Evolutionary conservation across 495 filamentous ascomycete species (phyloP), one percentile per base, ranked within the genome.

Genomic region (Beverwykella pulmonaria): DNA sequence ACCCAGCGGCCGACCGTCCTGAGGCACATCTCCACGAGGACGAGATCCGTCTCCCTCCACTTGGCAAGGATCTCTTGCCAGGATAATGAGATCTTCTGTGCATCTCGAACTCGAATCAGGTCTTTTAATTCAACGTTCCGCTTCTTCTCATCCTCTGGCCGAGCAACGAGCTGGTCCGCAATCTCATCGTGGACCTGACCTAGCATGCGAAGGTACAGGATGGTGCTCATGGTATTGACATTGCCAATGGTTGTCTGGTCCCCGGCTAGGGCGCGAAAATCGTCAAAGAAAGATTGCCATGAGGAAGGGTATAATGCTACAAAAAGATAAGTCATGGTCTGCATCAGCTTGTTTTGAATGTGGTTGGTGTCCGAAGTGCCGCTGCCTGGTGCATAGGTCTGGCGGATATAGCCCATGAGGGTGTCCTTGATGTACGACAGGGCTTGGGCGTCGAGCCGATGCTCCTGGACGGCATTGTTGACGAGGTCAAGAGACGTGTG

Each of bases 331-430:
- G 94, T 99, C 46, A 98, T 78, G 32, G 93, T 96, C 77, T 99
- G 94, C 26, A 92, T 90, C 64, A 98, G 88, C 77, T 99, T 99
- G 77, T 98, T 99, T 78, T 98, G 95, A 30, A 99, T 88, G 67
- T 83, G 82, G 34, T 86, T 68, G 10, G 87, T 82, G 75, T 97
- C 93, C 61, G 82, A 75, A 22, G 79, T 77, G 22, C 79, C 78
- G 47, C 81, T 81, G 46, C 79, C 81, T 5, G 71, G 63, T 20
- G 86, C 82, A 74, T 95, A 99, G 36, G 83, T 84, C 63, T 85
- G 84, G 56, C 83, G 83, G 19, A 92, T 81, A 74, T 97, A 97
- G 55, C 82, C 82, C 73, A 96, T 77, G 65, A 99, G 77, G 25
- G 84, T 84, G 71, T 94, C 86, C 72, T 88, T 90, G 65, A 97